Evolutionary conservation across 1,139 yeast species (phyloP).

Genomic region (Suhomyces coccinellae): DNA sequence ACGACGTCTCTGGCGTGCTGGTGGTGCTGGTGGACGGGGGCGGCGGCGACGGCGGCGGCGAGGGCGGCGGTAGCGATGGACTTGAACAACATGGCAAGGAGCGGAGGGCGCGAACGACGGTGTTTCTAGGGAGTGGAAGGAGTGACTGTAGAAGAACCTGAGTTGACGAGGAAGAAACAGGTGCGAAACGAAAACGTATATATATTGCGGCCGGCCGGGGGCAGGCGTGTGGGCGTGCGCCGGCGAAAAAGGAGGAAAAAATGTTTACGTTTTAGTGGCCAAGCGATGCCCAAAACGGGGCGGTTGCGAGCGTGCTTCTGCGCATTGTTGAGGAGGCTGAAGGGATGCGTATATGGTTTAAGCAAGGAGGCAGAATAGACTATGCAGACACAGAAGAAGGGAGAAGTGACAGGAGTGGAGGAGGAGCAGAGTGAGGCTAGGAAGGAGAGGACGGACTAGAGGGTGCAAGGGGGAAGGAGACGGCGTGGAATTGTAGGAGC

Average conservation of each 20-base stretch:
- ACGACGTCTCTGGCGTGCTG: constrained; percentile 38
- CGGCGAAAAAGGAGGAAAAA: constrained; percentile 1
- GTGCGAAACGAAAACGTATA: constrained; percentile 1
- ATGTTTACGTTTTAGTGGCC: background rate
- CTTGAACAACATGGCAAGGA: constrained; percentile 25
- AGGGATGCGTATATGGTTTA: too few species aligned
- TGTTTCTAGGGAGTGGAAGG: constrained; percentile 24
- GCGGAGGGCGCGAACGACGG: constrained; percentile 10
- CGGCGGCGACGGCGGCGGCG: constrained; percentile 27
- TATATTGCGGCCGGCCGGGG: constrained; percentile 5
- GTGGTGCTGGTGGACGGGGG: constrained; percentile 39
- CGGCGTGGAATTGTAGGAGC: too few species aligned
- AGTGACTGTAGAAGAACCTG: constrained; percentile 24
- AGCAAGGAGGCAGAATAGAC: too few species aligned
- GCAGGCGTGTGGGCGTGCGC: constrained; percentile 3
- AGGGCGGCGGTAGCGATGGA: constrained; percentile 25
- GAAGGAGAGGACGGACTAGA: too few species aligned
- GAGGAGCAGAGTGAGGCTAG: too few species aligned
- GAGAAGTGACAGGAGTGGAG: background rate
- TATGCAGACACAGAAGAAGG: background rate
- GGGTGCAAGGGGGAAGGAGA: too few species aligned
- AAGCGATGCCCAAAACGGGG: background rate
- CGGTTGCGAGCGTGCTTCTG: background rate
- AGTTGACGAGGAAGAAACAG: constrained; percentile 8
- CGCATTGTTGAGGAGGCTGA: background rate